Evolutionary conservation across 495 filamentous ascomycete species (phyloP).

Genomic region (Hypomontagnella monticulosa): DNA sequence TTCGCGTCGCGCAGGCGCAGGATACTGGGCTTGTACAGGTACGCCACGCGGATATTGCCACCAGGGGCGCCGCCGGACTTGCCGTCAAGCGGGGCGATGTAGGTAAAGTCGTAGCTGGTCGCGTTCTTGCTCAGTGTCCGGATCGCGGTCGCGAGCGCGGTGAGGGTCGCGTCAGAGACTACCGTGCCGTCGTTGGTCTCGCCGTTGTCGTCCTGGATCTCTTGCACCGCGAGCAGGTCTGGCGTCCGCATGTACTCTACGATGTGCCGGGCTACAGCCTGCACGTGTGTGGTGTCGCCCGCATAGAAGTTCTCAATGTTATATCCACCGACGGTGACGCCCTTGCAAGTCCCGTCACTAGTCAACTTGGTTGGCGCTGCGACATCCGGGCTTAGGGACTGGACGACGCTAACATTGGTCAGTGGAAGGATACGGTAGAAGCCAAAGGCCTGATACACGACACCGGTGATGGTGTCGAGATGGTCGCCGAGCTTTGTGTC

Average conservation of each 20-base stretch:
- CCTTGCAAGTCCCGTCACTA: slow-evolving; percentile 57
- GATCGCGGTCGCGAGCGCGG: slow-evolving; percentile 56
- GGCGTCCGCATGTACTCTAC: slow-evolving; percentile 63
- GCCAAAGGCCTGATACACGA: slow-evolving; percentile 66
- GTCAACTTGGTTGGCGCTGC: slow-evolving; percentile 55
- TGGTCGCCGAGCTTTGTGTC: slow-evolving; percentile 64
- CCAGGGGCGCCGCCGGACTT: slow-evolving; percentile 67
- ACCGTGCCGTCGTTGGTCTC: slow-evolving; percentile 61
- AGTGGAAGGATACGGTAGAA: slow-evolving; percentile 68
- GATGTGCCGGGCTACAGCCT: slow-evolving; percentile 62
- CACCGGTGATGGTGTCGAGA: slow-evolving; percentile 65
- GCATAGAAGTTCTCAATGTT: slow-evolving; percentile 70
- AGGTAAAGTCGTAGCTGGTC: slow-evolving; percentile 57
- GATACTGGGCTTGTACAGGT: slow-evolving; percentile 64
- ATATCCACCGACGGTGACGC: slow-evolving; percentile 65
- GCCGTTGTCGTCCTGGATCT: slow-evolving; percentile 69
- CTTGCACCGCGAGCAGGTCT: slow-evolving; percentile 67
- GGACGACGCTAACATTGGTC: slow-evolving; percentile 57
- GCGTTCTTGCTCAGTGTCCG: slow-evolving; percentile 39
- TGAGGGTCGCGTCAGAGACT: slow-evolving; percentile 57
- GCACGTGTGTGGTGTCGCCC: slow-evolving; percentile 52
- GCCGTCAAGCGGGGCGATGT: slow-evolving; percentile 59
- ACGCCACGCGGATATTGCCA: slow-evolving; percentile 72
- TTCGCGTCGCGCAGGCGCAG: slow-evolving; percentile 60
- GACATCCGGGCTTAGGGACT: slow-evolving; percentile 44